These are phyloP conservation scores for Debaryomyces nepalensis DNA, from an alignment of 1,139 yeast genomes.

Conservation along the genomic window DNA sequence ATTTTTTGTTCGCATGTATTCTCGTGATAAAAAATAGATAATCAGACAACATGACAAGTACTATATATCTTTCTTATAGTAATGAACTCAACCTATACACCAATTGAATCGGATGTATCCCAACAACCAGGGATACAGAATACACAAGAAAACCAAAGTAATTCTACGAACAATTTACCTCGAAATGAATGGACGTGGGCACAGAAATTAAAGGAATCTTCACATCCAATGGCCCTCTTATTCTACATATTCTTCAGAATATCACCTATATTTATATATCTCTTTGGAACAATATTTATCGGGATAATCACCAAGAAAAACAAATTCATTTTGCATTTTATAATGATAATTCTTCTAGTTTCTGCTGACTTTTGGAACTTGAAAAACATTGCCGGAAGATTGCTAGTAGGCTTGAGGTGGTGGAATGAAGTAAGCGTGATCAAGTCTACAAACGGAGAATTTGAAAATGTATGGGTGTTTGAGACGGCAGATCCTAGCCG, in stretches of 20 bases:
- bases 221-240: constrained; percentile 80
- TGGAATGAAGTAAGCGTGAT: constrained; percentile 72
- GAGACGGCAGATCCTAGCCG: constrained; percentile 84
- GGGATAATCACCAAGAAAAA: constrained; percentile 46
- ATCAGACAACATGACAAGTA: background rate
- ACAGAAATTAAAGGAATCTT: constrained; percentile 53
- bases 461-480: constrained; percentile 82
- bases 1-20: constrained; percentile 3
- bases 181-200: constrained; percentile 32
- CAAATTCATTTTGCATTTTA: constrained; percentile 76
- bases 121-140: constrained; percentile 10
- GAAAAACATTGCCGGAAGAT: constrained; percentile 87
- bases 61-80: background rate
- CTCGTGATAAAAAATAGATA: constrained; percentile 4
- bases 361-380: constrained; percentile 95
- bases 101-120: constrained; percentile 36
- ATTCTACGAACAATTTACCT: constrained; percentile 6
- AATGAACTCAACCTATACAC: constrained; percentile 25
- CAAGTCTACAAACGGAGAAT: constrained; percentile 53
- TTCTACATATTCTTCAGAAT: constrained; percentile 67
- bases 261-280: constrained; percentile 65
- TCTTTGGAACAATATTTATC: constrained; percentile 70
- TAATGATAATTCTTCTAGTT: constrained; percentile 69
- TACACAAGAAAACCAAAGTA: background rate
- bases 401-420: constrained; percentile 92